These are phyloP conservation scores for Calonectria multiphialidica DNA, from an alignment of 2,329 filamentous ascomycete species.

Conservation along the genomic window DNA sequence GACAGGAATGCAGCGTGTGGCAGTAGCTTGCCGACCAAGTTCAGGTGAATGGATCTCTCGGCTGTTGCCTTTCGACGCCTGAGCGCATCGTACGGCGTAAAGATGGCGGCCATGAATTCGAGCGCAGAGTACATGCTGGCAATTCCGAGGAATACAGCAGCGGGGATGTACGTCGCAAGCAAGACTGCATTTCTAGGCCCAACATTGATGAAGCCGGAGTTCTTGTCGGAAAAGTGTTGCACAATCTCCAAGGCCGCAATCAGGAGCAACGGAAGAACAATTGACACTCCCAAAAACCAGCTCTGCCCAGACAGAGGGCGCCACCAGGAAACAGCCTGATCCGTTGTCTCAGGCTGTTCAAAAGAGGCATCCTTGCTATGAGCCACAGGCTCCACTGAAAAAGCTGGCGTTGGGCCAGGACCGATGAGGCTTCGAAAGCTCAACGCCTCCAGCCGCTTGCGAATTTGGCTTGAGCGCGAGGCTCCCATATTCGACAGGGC, in stretches of 20 bases:
- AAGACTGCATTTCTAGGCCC: conserved; percentile 31
- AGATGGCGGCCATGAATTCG: conserved; percentile 36
- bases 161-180: conserved; percentile 46
- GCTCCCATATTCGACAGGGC: conserved; percentile 26
- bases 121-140: conserved; percentile 39
- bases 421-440: conserved; percentile 24
- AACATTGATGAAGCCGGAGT: conserved; percentile 40
- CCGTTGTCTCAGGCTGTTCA: conserved; percentile 1
- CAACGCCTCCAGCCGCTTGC: conserved; percentile 18
- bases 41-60: conserved; percentile 31
- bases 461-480: conserved; percentile 25
- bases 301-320: conserved; percentile 32
- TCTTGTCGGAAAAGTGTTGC: conserved; percentile 39
- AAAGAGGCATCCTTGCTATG: conserved; percentile 15
- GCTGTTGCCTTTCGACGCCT: conserved; percentile 34
- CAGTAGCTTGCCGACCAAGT: conserved; percentile 36
- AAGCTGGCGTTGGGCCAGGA: conserved; percentile 11
- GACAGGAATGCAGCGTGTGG: conserved; percentile 35
- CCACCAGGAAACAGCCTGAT: conserved; percentile 35
- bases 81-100: conserved; percentile 38
- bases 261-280: conserved; percentile 37
- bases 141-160: conserved; percentile 29
- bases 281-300: conserved; percentile 40
- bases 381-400: conserved; percentile 27
- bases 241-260: conserved; percentile 37